Base-by-base conservation (phyloP, 2,329 filamentous ascomycete genomes). In the Aquanectria penicillioides region DNA sequence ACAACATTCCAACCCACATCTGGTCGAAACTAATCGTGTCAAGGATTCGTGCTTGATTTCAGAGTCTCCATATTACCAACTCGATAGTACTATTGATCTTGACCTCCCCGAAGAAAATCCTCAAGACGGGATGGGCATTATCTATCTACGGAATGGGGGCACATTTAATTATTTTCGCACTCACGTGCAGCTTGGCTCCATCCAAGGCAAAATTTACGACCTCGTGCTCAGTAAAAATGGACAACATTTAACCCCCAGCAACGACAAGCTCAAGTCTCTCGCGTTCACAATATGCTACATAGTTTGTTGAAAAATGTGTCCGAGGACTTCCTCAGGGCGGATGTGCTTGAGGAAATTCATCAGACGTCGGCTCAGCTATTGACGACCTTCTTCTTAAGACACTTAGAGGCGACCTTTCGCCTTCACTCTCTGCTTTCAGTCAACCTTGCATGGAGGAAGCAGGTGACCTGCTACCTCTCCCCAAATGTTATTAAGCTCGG, bases 1-100 rank as follows among this genome's bases (percentile, higher is more conserved):
- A 33, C 6, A 13, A 7, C 6, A 0, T 17, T 12, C 6, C n/a
- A 5, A 9, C n/a, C 15, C 7, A 7, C 5, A 3, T 18, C 13
- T 18, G 3, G 13, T 5, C 4, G 3, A 17, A 23, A 13, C 51
- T 58, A 2, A 64, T 8, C n/a, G 3, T 13, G 9, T 8, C 20
- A 13, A 77, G 66, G 75, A 78, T 31, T 64, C 77, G 12, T 73
- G 73, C 20, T 57, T 78, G 4, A 66, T 69, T 2, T 68, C 70
- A 5, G 67, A 63, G 23, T 71, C 71, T 7, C 74, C 75, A 1
- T 76, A 75, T 13, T 54, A 74, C 5, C 74, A 77, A 18, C 51
- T 68, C 0, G 75, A 79, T 33, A 61, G 57, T 3, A 77, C 79
- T 46, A 69, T 76, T 1, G 75, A 79, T 28, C 56, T 78, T 3